A percentile compares a stretch with the other conserved stretches of the same genome.
Conservation (phyloP, 768 basidiomycete species). For the Scleroderma citrinum region DNA sequence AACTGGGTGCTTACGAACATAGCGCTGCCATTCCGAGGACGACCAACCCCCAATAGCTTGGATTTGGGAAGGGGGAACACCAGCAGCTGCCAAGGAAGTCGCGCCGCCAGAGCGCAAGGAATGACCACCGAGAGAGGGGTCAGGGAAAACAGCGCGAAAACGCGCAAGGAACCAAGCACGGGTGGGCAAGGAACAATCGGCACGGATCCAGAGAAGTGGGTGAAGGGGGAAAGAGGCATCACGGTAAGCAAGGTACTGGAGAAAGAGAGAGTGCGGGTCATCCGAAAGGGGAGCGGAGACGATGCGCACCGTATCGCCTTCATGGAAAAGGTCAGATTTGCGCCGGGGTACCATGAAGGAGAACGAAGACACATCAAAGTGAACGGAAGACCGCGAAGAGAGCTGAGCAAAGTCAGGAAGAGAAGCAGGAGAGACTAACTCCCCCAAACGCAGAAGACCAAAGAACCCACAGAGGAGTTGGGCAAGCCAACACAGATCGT, state of each 20-base stretch:
- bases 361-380: not conserved
- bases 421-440: constrained; percentile 19
- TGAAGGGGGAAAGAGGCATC: constrained; percentile 22
- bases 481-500: constrained; percentile 19
- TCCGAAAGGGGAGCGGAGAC: not conserved
- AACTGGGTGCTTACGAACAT: constrained; percentile 36
- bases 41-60: constrained; percentile 36
- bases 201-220: constrained; percentile 30
- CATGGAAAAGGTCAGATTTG: constrained; percentile 16
- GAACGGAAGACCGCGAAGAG: constrained; percentile 2
- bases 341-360: constrained; percentile 10
- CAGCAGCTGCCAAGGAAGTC: constrained; percentile 30
- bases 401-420: constrained; percentile 5
- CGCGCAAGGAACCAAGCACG: constrained; percentile 30
- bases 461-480: constrained; percentile 12
- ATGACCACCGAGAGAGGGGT: constrained; percentile 15
- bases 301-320: constrained; percentile 13
- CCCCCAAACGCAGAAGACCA: constrained; percentile 13
- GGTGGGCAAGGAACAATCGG: constrained; percentile 27
- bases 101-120: constrained; percentile 37
- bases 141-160: constrained; percentile 8
- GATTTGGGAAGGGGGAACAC: constrained; percentile 26
- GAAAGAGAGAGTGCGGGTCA: constrained; percentile 15
- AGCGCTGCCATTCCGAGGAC: constrained; percentile 30
- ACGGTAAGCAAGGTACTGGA: constrained; percentile 18